phyloP scores from a whole-genome alignment of 768 basidiomycete genomes.

The Podaxis sp. region DNA sequence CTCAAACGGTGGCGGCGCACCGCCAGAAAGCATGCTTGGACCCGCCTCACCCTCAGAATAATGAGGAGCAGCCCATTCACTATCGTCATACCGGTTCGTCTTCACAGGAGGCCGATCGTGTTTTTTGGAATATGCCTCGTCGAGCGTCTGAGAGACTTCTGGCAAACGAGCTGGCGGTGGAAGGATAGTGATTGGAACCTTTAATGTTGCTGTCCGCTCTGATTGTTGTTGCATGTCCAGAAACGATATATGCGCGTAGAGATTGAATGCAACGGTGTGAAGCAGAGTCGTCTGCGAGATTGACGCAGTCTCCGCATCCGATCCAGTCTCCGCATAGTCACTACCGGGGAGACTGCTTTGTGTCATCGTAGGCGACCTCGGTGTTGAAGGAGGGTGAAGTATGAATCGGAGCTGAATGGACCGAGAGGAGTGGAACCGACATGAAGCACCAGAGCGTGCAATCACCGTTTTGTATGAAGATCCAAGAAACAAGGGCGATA shows the following conservation, averaged over 20 bases:
- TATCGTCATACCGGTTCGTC: constrained; percentile 70
- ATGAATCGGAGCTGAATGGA: constrained; percentile 79
- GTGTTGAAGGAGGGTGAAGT: constrained; percentile 61
- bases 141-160: constrained; percentile 69
- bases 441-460: constrained; percentile 87
- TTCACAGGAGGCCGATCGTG: constrained; percentile 76
- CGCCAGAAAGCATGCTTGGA: constrained; percentile 62
- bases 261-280: constrained; percentile 76
- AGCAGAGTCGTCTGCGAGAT: constrained; percentile 82
- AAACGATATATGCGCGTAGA: constrained; percentile 76
- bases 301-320: constrained; percentile 65
- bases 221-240: constrained; percentile 67
- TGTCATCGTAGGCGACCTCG: constrained; percentile 47
- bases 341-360: constrained; percentile 39
- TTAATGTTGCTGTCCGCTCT: constrained; percentile 61
- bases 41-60: constrained; percentile 75
- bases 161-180: constrained; percentile 79
- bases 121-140: constrained; percentile 82
- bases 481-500: constrained; percentile 36
- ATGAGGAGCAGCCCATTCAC: constrained; percentile 55
- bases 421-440: constrained; percentile 79
- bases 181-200: constrained; percentile 69
- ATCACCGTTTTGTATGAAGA: constrained; percentile 54
- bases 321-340: constrained; percentile 47
- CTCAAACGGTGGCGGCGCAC: constrained; percentile 82